Evolutionary conservation across 2,329 filamentous ascomycete species (phyloP), one percentile per base, ranked within the genome.

Genomic region (Colletotrichum tropicicola): DNA sequence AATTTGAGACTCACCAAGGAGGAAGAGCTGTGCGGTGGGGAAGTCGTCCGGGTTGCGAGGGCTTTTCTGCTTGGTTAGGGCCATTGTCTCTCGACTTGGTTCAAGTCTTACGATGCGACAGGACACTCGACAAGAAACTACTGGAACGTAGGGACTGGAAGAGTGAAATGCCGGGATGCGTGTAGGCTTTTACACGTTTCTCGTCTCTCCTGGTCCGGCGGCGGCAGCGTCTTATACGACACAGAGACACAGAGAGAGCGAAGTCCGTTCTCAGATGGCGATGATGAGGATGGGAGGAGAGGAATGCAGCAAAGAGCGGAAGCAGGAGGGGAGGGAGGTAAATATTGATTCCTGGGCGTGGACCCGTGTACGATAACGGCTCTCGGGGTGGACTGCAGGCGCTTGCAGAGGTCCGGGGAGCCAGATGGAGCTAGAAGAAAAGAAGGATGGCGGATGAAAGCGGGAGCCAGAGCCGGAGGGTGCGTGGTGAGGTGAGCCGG

Each of bases 1-100:
- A 6, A 27, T 57, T 23, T 13, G 17, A 17, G 15, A 81, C 89
- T 74, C 82, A 97, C 93, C 92, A 70, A 98, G 86, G 17, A 97
- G 80, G 71, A 95, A 94, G 25, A 97, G 88, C 77, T 98, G 94
- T 23, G 89, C 80, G 7, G 91, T 88, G 4, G 94, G 94, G 73
- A 97, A 97, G 72, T 88, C 88, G 80, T 93, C 86, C 70, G 88
- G 85, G 78, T 91, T 85, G 80, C 85, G 85, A 75, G 79, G 79
- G 68, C 77, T 79, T 79, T 76, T 79, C 78, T 82, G 80, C 70
- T 75, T 81, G 67, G 82, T 82, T 78, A 85, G 80, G 79, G 79
- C 75, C 85, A 88, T 87, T 74, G 78, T 77, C 78, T 78, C 71
- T 74, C 62, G 67, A 74, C 72, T 75, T 77, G 74, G 71, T 72